These are phyloP conservation scores for Candolleomyces efflorescens DNA, from an alignment of 768 basidiomycete species.

Conservation along the genomic window DNA sequence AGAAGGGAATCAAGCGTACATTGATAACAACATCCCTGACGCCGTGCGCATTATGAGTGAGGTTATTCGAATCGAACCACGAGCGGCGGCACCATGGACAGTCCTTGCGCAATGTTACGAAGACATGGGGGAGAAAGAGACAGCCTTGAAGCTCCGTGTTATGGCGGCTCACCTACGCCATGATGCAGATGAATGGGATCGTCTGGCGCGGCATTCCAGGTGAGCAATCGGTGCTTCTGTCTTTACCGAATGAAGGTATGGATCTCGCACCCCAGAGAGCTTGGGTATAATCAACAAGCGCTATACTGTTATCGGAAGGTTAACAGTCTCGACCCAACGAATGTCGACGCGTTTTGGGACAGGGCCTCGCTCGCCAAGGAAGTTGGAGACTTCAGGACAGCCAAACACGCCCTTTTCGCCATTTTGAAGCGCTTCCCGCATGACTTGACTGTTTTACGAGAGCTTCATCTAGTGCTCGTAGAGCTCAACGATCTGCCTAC, in stretches of 20 bases:
- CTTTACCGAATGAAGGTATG: background rate
- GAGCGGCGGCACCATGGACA: constrained; percentile 79
- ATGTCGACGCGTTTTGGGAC: constrained; percentile 88
- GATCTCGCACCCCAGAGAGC: constrained; percentile 36
- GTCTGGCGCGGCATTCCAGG: constrained; percentile 73
- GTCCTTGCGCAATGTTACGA: constrained; percentile 83
- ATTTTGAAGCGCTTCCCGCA: constrained; percentile 77
- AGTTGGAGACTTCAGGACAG: constrained; percentile 64
- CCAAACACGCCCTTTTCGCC: constrained; percentile 58
- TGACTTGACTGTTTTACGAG: constrained; percentile 72
- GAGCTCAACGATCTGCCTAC: constrained; percentile 63
- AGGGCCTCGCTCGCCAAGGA: constrained; percentile 78
- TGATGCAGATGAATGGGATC: constrained; percentile 85
- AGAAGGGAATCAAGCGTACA: constrained; percentile 83
- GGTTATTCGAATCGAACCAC: constrained; percentile 90
- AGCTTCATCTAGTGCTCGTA: constrained; percentile 73
- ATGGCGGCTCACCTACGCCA: constrained; percentile 87
- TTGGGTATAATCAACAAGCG: constrained; percentile 79
- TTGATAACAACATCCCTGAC: constrained; percentile 60
- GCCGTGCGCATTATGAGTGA: constrained; percentile 84
- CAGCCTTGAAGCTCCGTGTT: constrained; percentile 77
- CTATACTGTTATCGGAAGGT: constrained; percentile 90
- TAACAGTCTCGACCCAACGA: constrained; percentile 70
- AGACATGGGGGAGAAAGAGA: constrained; percentile 62
- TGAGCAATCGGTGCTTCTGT: constrained; percentile 19